Evolutionary conservation across 768 basidiomycete species (phyloP), one percentile per base, ranked within the genome.

Genomic region (Psilocybe cubensis): DNA sequence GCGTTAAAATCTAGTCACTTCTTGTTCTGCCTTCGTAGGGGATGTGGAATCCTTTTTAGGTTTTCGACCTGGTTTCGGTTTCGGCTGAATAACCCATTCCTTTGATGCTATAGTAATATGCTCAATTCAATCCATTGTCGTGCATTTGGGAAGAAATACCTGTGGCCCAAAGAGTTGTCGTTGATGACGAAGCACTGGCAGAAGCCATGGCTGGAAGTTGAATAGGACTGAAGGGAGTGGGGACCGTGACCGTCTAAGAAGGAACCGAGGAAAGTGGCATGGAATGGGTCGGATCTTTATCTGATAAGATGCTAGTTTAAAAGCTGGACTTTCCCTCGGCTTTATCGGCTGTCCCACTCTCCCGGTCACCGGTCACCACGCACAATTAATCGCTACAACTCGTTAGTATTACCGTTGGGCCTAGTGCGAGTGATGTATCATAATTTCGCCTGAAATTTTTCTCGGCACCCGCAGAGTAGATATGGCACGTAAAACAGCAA

Each of bases 51-150:
- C 91, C 64, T 84, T 90, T 82, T 93, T 94, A 17, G 91, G 92
- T 75, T 94, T 94, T 44, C 92, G 80, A 17, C 92, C 92, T 31
- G 92, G 92, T 69, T 91, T 94, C 8, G 91, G 89, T 66, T 89
- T 92, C 7, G 92, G 88, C 21, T 88, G 87, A 63, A 94, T 90
- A 59, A 91, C 82, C 92, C 92, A 94, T 71, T 93, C 90, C 71
- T 87, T 92, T n/a, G 91, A 92, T 25, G 92, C 92, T 91, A 68
- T 43, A 51, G 43, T 18, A 12, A 38, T 46, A 29, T 47, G 28
- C 25, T 27, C 44, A 52, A 58, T 53, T n/a, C n/a, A 60, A 65
- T 63, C 50, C 56, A 12, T 21, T n/a, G 17, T 50, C 11, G 14
- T 8, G 21, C 31, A 17, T 24, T 18, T 29, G 23, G 9, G 21